Conservation (phyloP, 2,329 filamentous ascomycete genomes). For the Parastagonospora avenae region DNA sequence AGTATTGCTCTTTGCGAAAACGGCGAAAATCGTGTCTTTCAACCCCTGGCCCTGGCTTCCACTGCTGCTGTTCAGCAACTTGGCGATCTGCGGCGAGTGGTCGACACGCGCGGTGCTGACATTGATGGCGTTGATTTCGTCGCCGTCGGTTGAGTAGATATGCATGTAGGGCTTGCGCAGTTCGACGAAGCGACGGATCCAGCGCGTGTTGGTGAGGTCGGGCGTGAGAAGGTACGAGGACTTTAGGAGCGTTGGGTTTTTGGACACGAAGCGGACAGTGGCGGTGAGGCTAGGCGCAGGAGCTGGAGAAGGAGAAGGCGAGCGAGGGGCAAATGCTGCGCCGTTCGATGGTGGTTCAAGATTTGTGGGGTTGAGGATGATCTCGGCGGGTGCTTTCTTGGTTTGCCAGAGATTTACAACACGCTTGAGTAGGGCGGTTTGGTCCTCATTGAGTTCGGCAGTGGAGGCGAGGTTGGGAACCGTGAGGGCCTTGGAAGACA, state of each 20-base stretch:
- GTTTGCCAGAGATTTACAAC: slow-evolving; percentile 69
- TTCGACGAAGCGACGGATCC: slow-evolving; percentile 93
- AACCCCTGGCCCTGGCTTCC: slow-evolving; percentile 39
- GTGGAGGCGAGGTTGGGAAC: slow-evolving; percentile 20
- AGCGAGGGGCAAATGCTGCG: slow-evolving; percentile 47
- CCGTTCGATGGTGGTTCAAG: slow-evolving; percentile 73
- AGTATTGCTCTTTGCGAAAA: slow-evolving; percentile 93
- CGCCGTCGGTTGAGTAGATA: slow-evolving; percentile 84
- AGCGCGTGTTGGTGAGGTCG: slow-evolving; percentile 78
- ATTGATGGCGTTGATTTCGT: slow-evolving; percentile 88
- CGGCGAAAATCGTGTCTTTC: slow-evolving; percentile 76
- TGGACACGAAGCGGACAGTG: slow-evolving; percentile 76
- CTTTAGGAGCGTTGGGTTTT: slow-evolving; percentile 76
- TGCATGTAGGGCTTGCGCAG: slow-evolving; percentile 90
- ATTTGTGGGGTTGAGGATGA: slow-evolving; percentile 55
- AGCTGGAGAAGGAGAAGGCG: slow-evolving; percentile 43
- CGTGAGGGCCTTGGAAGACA: slow-evolving; percentile 59
- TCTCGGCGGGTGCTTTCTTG: slow-evolving; percentile 50
- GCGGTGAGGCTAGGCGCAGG: slow-evolving; percentile 70
- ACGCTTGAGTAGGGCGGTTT: slow-evolving; percentile 54
- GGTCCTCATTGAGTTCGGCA: slow-evolving; percentile 32
- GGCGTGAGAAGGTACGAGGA: slow-evolving; percentile 87
- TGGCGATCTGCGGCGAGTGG: slow-evolving; percentile 84
- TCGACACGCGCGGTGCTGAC: slow-evolving; percentile 90
- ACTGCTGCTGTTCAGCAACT: slow-evolving; percentile 60